Evolutionary conservation across 805 yeast species (phyloP).

Genomic region (Candida piceae): DNA sequence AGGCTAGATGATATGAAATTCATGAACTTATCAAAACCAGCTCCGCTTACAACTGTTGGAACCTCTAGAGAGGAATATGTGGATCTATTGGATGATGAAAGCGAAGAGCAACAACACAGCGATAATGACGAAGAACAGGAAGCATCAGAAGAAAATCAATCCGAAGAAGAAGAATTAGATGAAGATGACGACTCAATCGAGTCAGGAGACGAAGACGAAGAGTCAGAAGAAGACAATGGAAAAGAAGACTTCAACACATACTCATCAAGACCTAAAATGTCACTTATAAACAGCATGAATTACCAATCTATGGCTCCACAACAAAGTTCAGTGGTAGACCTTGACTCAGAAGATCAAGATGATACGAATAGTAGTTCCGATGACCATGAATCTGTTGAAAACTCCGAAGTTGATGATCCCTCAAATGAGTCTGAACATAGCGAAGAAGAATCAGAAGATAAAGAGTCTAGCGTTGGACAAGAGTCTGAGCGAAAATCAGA

Average conservation of each 20-base stretch:
- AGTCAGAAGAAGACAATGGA: background rate
- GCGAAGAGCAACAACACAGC: no score
- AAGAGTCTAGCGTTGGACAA: background rate
- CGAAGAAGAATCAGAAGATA: background rate
- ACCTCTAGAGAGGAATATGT: no score
- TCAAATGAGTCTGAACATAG: no score
- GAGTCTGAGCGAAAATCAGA: background rate
- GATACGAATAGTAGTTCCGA: no score
- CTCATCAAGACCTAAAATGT: background rate
- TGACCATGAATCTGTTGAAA: no score
- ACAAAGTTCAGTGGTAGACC: background rate
- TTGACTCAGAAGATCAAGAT: no score
- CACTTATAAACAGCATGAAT: background rate
- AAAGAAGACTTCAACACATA: background rate
- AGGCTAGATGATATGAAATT: background rate
- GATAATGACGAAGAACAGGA: conserved; percentile 2
- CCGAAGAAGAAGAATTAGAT: conserved; percentile 3
- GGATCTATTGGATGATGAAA: no score
- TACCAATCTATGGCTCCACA: background rate
- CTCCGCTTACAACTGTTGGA: background rate
- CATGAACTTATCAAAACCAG: background rate
- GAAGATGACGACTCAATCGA: no score
- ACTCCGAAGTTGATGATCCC: no score
- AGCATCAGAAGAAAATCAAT: conserved; percentile 7
- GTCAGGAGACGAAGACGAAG: conserved; percentile 1